Percentiles rank a stretch among this genome's conserved stretches.
These are phyloP conservation scores for Tricholoma saponaceum DNA, from an alignment of 768 basidiomycete genomes.

Conservation along the genomic window DNA sequence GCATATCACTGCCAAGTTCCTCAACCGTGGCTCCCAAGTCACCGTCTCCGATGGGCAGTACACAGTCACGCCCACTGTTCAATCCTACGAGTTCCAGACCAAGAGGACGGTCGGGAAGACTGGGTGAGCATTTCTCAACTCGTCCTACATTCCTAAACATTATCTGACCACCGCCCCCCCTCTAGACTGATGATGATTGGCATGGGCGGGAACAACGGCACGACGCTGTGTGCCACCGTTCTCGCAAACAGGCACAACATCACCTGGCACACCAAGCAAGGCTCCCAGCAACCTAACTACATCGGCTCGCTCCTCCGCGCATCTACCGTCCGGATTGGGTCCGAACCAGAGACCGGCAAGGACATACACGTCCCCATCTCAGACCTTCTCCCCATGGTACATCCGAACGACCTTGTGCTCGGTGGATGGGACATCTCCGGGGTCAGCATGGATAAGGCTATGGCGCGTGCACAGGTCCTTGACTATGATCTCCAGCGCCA, in stretches of 20 bases:
- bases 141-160: not conserved
- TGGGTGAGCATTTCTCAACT: conserved; percentile 54
- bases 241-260: conserved; percentile 96
- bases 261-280: conserved; percentile 90
- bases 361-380: conserved; percentile 91
- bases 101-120: conserved; percentile 82
- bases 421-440: conserved; percentile 99
- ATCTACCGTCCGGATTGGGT: conserved; percentile 89
- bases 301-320: conserved; percentile 96
- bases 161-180: not conserved
- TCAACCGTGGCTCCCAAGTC: conserved; percentile 75
- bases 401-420: conserved; percentile 95
- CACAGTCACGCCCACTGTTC: conserved; percentile 73
- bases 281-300: conserved; percentile 93
- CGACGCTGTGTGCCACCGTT: conserved; percentile 90
- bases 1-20: conserved; percentile 77
- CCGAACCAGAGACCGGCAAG: conserved; percentile 73
- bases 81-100: conserved; percentile 90
- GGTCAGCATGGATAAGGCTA: conserved; percentile 80
- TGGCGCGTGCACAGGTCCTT: conserved; percentile 89
- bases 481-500: conserved; percentile 98
- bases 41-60: conserved; percentile 69
- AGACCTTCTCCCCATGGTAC: conserved; percentile 94
- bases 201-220: conserved; percentile 95
- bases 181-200: conserved; percentile 94